Conservation (phyloP, 495 filamentous ascomycete genomes). For the Xylaria sp. region DNA sequence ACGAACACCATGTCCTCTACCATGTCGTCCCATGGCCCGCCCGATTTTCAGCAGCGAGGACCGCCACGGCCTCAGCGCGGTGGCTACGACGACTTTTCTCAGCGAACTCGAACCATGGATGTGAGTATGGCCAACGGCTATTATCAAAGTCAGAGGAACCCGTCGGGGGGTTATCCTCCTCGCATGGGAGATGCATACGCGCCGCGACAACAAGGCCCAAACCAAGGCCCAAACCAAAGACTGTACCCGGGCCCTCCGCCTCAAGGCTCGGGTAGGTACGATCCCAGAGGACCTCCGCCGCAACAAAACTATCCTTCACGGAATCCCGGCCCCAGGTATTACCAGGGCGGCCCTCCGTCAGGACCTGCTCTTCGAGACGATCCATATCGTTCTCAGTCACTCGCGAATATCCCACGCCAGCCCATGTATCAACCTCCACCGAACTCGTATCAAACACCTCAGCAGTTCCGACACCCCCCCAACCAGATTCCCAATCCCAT, state of each 20-base stretch:
- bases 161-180: slow-evolving; percentile 48
- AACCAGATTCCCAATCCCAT: slow-evolving; percentile 63
- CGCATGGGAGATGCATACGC: slow-evolving; percentile 35
- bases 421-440: slow-evolving; percentile 70
- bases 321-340: slow-evolving; percentile 61
- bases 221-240: slow-evolving; percentile 36
- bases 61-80: slow-evolving; percentile 66
- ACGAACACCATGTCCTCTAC: slow-evolving; percentile 86
- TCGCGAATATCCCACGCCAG: slow-evolving; percentile 75
- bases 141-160: slow-evolving; percentile 61
- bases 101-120: slow-evolving; percentile 50
- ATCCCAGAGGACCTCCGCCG: slow-evolving; percentile 56
- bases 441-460: slow-evolving; percentile 70
- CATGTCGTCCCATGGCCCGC: slow-evolving; percentile 70
- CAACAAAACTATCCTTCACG: slow-evolving; percentile 59
- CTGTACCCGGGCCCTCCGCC: slow-evolving; percentile 65
- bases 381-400: slow-evolving; percentile 86
- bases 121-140: slow-evolving; percentile 60
- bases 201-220: slow-evolving; percentile 21
- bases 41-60: slow-evolving; percentile 62
- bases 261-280: slow-evolving; percentile 42
- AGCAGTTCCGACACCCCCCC: slow-evolving; percentile 77
- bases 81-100: slow-evolving; percentile 50
- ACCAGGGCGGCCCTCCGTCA: slow-evolving; percentile 57
- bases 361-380: slow-evolving; percentile 82